A percentile compares a stretch with the other conserved stretches of the same genome.
These are phyloP conservation scores for Roridomyces roridus DNA, from an alignment of 768 basidiomycete species.

Conservation along the genomic window DNA sequence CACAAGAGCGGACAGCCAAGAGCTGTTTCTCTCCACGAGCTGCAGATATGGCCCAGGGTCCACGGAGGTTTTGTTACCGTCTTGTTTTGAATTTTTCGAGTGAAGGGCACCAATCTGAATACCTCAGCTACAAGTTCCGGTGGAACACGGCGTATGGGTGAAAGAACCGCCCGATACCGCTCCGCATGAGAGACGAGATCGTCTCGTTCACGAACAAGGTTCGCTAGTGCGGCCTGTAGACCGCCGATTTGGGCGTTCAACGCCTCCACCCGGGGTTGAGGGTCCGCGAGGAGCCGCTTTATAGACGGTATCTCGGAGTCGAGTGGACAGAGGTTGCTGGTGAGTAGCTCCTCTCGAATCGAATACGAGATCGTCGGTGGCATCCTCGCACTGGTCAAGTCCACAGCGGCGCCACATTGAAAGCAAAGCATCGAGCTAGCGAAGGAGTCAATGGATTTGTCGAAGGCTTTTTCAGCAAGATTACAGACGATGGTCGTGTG, in stretches of 20 bases:
- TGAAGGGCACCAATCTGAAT: background rate
- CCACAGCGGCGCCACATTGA: too few relatives aligned
- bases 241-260: background rate
- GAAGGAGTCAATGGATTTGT: too few relatives aligned
- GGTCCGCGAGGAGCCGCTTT: background rate
- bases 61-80: background rate
- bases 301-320: background rate
- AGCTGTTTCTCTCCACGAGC: background rate
- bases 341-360: too few relatives aligned
- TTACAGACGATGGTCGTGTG: too few relatives aligned
- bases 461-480: too few relatives aligned
- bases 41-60: background rate
- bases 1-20: background rate
- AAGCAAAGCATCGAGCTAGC: too few relatives aligned
- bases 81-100: background rate
- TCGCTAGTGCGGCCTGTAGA: too few relatives aligned
- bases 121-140: background rate
- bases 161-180: background rate
- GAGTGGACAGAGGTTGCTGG: background rate
- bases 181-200: background rate
- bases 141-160: background rate
- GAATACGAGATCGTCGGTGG: too few relatives aligned
- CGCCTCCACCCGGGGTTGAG: background rate
- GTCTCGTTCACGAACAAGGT: background rate
- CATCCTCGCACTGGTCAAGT: too few relatives aligned